These are phyloP conservation scores for Trichoderma lentiforme DNA, from an alignment of 2,329 filamentous ascomycete species.

Conservation along the genomic window DNA sequence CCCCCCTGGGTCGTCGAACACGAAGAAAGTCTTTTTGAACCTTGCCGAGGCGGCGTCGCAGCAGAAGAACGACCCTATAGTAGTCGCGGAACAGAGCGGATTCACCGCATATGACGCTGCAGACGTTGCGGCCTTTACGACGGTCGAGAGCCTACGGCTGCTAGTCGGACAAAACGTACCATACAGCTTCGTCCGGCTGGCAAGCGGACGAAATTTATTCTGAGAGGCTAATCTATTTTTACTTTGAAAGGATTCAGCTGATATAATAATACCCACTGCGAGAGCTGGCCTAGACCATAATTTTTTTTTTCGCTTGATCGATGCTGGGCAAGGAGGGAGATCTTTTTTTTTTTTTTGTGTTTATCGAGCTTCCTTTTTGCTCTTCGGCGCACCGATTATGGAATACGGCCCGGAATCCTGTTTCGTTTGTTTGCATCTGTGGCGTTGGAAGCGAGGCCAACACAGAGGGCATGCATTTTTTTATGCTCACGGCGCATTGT, in stretches of 20 bases:
- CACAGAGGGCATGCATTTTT: constrained; percentile 5
- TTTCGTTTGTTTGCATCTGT: constrained; percentile 12
- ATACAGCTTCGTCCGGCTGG: constrained; percentile 80
- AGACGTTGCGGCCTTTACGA: constrained; percentile 80
- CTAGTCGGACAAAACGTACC: constrained; percentile 84
- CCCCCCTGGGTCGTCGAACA: constrained; percentile 35
- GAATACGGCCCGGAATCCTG: not conserved
- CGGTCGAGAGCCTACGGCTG: constrained; percentile 73
- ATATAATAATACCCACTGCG: constrained; percentile 12
- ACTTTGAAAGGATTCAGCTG: not conserved
- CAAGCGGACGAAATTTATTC: constrained; percentile 52
- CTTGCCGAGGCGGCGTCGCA: constrained; percentile 56
- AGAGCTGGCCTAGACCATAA: not conserved
- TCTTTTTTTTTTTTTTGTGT: not conserved
- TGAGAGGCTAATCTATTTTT: constrained; percentile 27
- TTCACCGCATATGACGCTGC: constrained; percentile 77
- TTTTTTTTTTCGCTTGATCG: not conserved
- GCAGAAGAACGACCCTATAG: constrained; percentile 63
- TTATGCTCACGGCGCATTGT: not conserved
- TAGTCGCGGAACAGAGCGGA: constrained; percentile 68
- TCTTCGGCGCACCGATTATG: not conserved
- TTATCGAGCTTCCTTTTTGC: not conserved
- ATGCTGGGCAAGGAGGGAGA: not conserved
- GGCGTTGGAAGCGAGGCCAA: constrained; percentile 13
- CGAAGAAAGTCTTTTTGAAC: constrained; percentile 73